Evolutionary conservation across 176 grass and related monocot genomes (phyloP), one percentile per base, ranked within the genome.

Genomic region (Secale cereale): DNA sequence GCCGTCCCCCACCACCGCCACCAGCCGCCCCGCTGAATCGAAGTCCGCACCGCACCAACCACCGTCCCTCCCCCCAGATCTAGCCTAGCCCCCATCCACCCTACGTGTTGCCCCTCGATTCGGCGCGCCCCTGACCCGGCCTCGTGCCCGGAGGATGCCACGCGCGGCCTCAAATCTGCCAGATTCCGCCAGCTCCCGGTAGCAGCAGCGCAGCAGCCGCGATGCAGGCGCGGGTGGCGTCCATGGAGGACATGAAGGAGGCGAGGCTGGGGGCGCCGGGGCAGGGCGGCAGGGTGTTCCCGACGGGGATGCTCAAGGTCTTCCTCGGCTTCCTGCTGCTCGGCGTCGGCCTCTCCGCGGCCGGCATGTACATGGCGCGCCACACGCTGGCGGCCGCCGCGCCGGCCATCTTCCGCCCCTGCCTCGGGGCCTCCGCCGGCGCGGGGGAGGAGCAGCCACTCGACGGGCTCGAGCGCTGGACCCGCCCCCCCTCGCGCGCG

Each of bases 231-330:
- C 88, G 91, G 82, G 82, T 93, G 79, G 77, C 93, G 78, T 98
- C 96, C 28, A 87, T 86, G 75, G 96, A 98, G 54, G 96, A 98
- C 83, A 78, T 92, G 67, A 95, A 90, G 80, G 93, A 98, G 52
- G 79, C 92, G n/a, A 46, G 90, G 78, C 89, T 35, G 82, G 28
- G 7, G 70, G 37, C 39, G 64, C 78, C 77, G 7, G 70, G 75
- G 33, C 95, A 98, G 59, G 82, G 85, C 9, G 82, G 85, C 2
- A 83, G 93, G 80, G 70, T 86, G 31, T 62, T 89, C 35, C 87
- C 87, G 4, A 50, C 81, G 60, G 83, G 88, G 56, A 87, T 99
- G 39, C 70, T 99, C 65, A 96, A 89, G 88, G 56, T 96, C 11
- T 87, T 99, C 76, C 50, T 98, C 7, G 81, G 89, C 0, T 90